Conservation (phyloP, 1,139 yeast species). For the Candida anutae region DNA sequence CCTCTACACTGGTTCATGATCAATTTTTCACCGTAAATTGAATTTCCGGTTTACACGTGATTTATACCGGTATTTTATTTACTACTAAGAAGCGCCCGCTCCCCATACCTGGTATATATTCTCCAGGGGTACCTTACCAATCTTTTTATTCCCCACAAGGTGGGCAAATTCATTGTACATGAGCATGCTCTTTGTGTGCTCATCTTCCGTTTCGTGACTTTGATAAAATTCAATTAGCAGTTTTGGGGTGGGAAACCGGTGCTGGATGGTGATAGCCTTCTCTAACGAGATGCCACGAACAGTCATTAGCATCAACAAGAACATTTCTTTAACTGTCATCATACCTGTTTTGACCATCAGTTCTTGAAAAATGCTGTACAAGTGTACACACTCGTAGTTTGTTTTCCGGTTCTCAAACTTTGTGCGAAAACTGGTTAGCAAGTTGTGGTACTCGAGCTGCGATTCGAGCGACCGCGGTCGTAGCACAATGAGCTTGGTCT, state of each 20-base stretch:
- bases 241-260: slow-evolving; percentile 55
- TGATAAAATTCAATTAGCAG: slow-evolving; percentile 33
- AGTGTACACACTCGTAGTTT: slow-evolving; percentile 50
- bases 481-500: slow-evolving; percentile 35
- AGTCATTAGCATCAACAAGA: slow-evolving; percentile 68
- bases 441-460: slow-evolving; percentile 44
- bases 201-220: slow-evolving; percentile 6
- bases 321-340: slow-evolving; percentile 71
- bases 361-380: slow-evolving; percentile 57
- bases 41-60: too few relatives aligned
- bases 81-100: too few relatives aligned
- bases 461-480: slow-evolving; percentile 42
- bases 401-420: slow-evolving; percentile 27
- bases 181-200: slow-evolving; percentile 29
- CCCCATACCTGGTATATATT: slow-evolving; percentile 63
- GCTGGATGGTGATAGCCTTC: slow-evolving; percentile 74
- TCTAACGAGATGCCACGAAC: slow-evolving; percentile 77
- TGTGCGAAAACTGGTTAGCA: slow-evolving; percentile 32
- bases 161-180: slow-evolving; percentile 37
- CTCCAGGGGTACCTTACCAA: slow-evolving; percentile 53
- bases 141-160: slow-evolving; percentile 54
- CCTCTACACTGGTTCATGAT: not conserved
- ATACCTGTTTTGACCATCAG: slow-evolving; percentile 64
- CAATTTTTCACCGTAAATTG: too few relatives aligned
- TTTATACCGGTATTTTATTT: too few relatives aligned